These are phyloP conservation scores for Symbiodinium pilosum DNA, from an alignment of 73 alveolate species.

Conservation along the genomic window DNA sequence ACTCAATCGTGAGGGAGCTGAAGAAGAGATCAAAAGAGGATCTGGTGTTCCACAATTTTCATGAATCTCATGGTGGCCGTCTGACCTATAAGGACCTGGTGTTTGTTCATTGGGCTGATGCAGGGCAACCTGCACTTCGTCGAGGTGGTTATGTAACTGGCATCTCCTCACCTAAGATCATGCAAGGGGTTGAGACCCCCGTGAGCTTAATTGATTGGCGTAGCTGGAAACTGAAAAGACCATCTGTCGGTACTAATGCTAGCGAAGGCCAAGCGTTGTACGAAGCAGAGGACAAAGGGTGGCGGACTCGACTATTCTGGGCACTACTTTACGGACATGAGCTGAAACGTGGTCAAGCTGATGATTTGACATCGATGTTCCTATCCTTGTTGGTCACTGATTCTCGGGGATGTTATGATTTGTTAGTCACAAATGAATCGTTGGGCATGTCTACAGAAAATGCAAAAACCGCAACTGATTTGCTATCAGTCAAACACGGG, in stretches of 20 bases:
- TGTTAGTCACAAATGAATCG: not conserved
- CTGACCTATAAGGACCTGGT: conserved; percentile 8
- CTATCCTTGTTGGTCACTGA: not conserved
- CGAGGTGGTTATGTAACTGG: conserved; percentile 34
- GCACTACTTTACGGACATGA: conserved; percentile 19
- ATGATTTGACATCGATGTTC: not conserved
- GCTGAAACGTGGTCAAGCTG: not conserved
- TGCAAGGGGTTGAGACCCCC: not conserved
- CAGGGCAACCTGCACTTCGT: not conserved
- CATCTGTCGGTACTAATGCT: not conserved
- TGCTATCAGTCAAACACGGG: not conserved
- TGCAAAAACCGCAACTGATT: not conserved
- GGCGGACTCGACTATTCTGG: conserved; percentile 11
- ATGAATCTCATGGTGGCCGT: not conserved
- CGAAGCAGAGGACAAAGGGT: conserved; percentile 64
- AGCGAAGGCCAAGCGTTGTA: conserved; percentile 14
- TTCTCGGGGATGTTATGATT: conserved; percentile 2
- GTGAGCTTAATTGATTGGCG: conserved; percentile 41
- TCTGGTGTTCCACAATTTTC: conserved; percentile 37
- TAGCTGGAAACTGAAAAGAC: conserved; percentile 30
- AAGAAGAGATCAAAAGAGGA: conserved; percentile 38
- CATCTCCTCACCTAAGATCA: not conserved
- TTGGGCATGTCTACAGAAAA: not conserved
- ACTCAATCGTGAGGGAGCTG: conserved; percentile 26
- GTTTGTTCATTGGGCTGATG: conserved; percentile 43